These are phyloP conservation scores for Heimioporus retisporus DNA, from an alignment of 1,284 basidiomycete genomes.

Conservation along the genomic window DNA sequence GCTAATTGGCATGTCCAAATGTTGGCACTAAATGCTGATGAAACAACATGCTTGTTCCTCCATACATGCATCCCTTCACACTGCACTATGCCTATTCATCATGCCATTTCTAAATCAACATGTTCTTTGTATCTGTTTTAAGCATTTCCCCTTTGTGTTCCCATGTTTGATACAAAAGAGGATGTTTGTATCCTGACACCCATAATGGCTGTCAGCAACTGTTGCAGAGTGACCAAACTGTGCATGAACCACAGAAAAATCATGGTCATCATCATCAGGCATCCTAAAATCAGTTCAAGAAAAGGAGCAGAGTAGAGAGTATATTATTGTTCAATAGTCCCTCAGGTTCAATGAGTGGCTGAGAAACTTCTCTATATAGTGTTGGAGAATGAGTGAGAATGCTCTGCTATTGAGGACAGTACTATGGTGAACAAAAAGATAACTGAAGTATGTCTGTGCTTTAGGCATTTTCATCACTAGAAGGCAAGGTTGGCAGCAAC, in stretches of 20 bases:
- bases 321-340: conserved; percentile 17
- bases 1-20: no score
- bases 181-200: conserved; percentile 11
- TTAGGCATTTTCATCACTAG: conserved; percentile 7
- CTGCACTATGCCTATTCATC: no score
- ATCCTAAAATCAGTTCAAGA: background rate
- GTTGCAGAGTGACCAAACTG: conserved; percentile 1
- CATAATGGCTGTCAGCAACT: conserved; percentile 15
- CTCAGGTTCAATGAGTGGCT: background rate
- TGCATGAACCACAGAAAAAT: background rate
- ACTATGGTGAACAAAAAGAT: conserved; percentile 15
- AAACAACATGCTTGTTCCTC: no score
- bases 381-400: background rate
- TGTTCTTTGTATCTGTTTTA: no score
- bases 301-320: conserved; percentile 20
- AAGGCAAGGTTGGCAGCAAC: conserved; percentile 4
- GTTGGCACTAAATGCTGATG: no score
- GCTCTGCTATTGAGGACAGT: background rate
- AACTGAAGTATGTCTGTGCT: background rate
- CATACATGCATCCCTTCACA: no score
- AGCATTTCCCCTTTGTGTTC: no score
- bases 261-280: conserved; percentile 3
- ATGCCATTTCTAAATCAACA: no score
- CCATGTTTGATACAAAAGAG: background rate
- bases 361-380: conserved; percentile 13